phyloP scores from a whole-genome alignment of 306 rosid genomes.

The Fragaria nilgerrensis region DNA sequence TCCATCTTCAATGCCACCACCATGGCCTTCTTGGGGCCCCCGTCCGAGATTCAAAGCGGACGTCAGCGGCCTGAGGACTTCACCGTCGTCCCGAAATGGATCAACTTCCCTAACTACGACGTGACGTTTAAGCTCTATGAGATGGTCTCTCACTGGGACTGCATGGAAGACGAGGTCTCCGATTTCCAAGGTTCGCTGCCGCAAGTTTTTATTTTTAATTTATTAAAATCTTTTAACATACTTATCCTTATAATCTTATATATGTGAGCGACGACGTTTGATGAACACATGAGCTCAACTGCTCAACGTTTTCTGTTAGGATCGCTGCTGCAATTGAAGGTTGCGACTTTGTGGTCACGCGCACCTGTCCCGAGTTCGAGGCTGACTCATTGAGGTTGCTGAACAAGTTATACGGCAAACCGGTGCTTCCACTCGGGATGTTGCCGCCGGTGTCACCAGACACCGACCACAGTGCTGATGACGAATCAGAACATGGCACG shows the following conservation, averaged over 20 bases:
- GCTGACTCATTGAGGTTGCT: conserved; percentile 10
- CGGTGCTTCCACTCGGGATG: conserved; percentile 29
- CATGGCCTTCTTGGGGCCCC: neutral
- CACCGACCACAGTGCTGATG: no score
- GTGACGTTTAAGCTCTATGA: conserved; percentile 19
- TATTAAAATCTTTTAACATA: no score
- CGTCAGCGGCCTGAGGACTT: conserved; percentile 22
- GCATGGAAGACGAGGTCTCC: conserved; percentile 22
- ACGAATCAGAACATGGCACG: neutral
- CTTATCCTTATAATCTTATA: no score
- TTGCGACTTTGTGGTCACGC: neutral
- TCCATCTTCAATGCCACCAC: neutral
- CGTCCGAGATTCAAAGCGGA: neutral
- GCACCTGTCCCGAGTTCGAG: conserved; percentile 24
- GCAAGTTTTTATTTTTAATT: no score
- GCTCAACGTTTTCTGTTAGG: neutral
- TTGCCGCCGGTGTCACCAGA: neutral
- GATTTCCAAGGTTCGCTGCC: neutral
- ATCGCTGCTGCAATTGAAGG: neutral
- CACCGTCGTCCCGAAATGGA: conserved; percentile 25
- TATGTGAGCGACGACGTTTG: no score
- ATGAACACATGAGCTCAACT: no score
- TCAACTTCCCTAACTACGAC: neutral
- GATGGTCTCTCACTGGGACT: conserved; percentile 11
- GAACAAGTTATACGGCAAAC: conserved; percentile 14